Conservation (phyloP, 2,329 filamentous ascomycete genomes). For the Phialocephala subalpina region DNA sequence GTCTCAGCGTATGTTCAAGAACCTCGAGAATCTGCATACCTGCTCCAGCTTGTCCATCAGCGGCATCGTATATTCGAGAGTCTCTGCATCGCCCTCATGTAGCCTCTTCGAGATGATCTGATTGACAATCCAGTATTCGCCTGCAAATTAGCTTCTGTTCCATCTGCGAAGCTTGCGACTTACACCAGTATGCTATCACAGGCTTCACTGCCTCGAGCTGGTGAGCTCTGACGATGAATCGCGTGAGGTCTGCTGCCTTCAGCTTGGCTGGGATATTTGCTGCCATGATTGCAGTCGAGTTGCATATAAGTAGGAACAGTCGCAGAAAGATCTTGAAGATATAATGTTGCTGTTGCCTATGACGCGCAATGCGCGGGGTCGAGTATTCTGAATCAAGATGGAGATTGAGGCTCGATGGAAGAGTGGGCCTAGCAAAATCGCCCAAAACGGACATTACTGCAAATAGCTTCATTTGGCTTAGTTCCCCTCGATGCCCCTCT, state of each 20-base stretch:
- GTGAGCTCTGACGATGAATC: conserved; percentile 82
- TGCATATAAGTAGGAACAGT: neutral
- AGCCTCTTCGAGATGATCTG: conserved; percentile 85
- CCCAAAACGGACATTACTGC: conserved; percentile 3
- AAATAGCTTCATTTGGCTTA: conserved; percentile 15
- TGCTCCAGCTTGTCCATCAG: conserved; percentile 93
- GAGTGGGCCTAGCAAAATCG: conserved; percentile 1
- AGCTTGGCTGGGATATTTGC: conserved; percentile 74
- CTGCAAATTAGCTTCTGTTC: conserved; percentile 52
- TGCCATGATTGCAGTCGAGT: conserved; percentile 65
- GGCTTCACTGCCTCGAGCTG: conserved; percentile 89
- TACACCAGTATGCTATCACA: conserved; percentile 95
- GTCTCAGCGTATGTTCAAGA: conserved; percentile 13
- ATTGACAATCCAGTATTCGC: conserved; percentile 91
- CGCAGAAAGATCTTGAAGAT: neutral
- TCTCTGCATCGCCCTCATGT: conserved; percentile 80
- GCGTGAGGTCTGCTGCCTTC: conserved; percentile 81
- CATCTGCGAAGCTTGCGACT: conserved; percentile 46
- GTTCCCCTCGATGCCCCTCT: neutral
- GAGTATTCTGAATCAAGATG: neutral
- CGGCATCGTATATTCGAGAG: conserved; percentile 79
- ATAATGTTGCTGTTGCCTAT: conserved; percentile 17
- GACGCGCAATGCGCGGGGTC: conserved; percentile 20
- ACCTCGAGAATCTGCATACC: conserved; percentile 51
- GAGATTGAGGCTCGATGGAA: conserved; percentile 2